A percentile compares a stretch with the other conserved stretches of the same genome.
phyloP scores from a whole-genome alignment of 352 stramenopile species.

The Globisporangium lucens region DNA sequence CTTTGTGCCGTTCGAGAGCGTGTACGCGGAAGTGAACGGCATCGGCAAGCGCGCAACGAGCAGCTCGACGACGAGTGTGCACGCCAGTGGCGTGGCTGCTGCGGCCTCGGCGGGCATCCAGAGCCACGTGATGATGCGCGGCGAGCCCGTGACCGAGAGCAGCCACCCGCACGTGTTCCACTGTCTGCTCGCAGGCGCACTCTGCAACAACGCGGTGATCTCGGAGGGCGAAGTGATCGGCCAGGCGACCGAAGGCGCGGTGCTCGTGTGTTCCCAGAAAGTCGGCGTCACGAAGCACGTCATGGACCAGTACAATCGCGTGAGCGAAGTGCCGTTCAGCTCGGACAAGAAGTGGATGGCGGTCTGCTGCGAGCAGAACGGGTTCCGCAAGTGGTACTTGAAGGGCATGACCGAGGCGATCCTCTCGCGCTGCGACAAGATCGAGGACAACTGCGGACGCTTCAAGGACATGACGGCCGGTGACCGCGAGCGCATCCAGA shows the following conservation, averaged over 20 bases:
- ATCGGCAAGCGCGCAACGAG: slow-evolving; percentile 31
- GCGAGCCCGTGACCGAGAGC: slow-evolving; percentile 54
- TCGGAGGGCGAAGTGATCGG: slow-evolving; percentile 66
- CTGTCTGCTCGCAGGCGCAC: slow-evolving; percentile 63
- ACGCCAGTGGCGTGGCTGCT: not conserved
- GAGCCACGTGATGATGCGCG: slow-evolving; percentile 52
- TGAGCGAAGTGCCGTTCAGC: slow-evolving; percentile 93
- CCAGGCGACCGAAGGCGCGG: slow-evolving; percentile 74
- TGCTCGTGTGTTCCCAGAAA: slow-evolving; percentile 67
- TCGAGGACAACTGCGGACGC: slow-evolving; percentile 70
- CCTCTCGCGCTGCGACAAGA: slow-evolving; percentile 64
- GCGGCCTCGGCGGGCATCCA: slow-evolving; percentile 12
- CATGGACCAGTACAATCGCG: slow-evolving; percentile 57
- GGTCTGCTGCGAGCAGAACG: slow-evolving; percentile 74
- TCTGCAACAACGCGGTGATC: slow-evolving; percentile 80
- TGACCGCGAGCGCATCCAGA: slow-evolving; percentile 64
- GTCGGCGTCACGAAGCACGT: slow-evolving; percentile 44
- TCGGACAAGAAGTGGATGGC: slow-evolving; percentile 97
- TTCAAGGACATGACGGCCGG: slow-evolving; percentile 56
- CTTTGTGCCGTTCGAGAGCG: slow-evolving; percentile 76
- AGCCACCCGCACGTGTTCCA: slow-evolving; percentile 71
- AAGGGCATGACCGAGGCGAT: slow-evolving; percentile 87
- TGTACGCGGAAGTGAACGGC: slow-evolving; percentile 64
- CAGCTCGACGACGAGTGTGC: not conserved
- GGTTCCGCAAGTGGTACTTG: slow-evolving; percentile 60